Percentiles rank a stretch among this genome's conserved stretches.
Evolutionary conservation across 352 stramenopile species (phyloP).

Genomic region (Pythium folliculosum): DNA sequence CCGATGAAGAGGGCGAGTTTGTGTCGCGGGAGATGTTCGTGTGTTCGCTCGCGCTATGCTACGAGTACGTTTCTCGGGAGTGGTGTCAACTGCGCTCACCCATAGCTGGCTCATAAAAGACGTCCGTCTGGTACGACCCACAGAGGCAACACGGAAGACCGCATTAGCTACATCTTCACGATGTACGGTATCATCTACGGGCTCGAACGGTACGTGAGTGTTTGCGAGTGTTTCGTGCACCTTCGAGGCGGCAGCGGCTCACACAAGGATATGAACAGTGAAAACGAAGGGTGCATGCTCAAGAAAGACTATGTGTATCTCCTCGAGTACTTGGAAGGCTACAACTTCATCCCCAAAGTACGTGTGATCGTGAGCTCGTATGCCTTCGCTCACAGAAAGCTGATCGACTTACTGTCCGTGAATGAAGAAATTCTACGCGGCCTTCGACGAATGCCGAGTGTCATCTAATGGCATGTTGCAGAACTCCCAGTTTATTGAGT

Average conservation of each 20-base stretch:
- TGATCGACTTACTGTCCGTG: background rate
- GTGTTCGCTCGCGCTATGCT: constrained; percentile 65
- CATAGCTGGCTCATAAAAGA: too few species aligned
- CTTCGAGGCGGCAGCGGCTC: background rate
- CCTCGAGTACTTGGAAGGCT: constrained; percentile 63
- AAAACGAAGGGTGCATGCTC: constrained; percentile 58
- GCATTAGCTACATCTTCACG: constrained; percentile 86
- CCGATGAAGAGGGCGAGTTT: constrained; percentile 49
- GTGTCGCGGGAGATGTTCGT: constrained; percentile 80
- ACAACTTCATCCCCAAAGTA: constrained; percentile 68
- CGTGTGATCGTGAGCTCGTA: background rate
- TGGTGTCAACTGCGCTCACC: too few species aligned
- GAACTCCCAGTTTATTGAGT: constrained; percentile 72
- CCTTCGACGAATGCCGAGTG: constrained; percentile 76
- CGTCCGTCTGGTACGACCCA: background rate
- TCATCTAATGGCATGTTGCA: constrained; percentile 50
- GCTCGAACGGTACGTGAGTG: constrained; percentile 48
- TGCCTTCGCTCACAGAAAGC: background rate
- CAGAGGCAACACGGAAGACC: constrained; percentile 85
- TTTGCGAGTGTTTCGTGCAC: background rate
- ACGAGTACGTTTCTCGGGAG: constrained; percentile 52
- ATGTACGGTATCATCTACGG: constrained; percentile 85
- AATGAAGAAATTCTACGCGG: constrained; percentile 57
- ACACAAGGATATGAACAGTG: constrained; percentile 21
- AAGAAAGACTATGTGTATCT: constrained; percentile 76